These are phyloP conservation scores for Silene coronaria DNA, from an alignment of 179 eudicot species.

Conservation along the genomic window DNA sequence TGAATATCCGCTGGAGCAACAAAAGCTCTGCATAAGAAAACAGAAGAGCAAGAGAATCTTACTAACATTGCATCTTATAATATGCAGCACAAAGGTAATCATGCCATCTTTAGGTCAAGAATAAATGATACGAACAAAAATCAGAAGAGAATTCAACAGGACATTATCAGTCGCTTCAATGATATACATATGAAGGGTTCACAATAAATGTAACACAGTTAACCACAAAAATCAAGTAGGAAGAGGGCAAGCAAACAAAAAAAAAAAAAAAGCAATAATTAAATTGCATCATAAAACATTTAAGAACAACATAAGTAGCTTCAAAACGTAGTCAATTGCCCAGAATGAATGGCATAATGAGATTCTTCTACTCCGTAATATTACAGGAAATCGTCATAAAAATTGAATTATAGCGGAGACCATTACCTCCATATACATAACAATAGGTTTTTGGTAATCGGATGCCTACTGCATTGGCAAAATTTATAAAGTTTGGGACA, in stretches of 20 bases:
- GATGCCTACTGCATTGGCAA: background rate
- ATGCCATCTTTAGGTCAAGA: background rate
- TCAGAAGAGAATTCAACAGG: background rate
- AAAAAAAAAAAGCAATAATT: too few relatives aligned
- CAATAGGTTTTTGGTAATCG: background rate
- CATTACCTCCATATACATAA: background rate
- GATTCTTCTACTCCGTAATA: background rate
- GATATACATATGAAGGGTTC: background rate
- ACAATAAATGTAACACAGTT: constrained; percentile 5
- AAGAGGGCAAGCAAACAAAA: background rate
- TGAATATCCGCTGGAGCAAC: constrained; percentile 81
- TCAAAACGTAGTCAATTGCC: background rate
- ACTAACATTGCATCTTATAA: background rate
- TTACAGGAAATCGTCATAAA: background rate
- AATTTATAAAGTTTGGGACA: background rate
- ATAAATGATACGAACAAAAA: background rate
- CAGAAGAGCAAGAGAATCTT: constrained; percentile 14
- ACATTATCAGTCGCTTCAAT: background rate
- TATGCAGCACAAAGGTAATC: background rate
- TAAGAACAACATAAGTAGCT: background rate
- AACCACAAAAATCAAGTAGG: background rate
- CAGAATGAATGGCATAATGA: constrained; percentile 5
- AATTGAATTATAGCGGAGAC: background rate
- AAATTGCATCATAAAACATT: background rate
- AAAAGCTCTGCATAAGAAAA: constrained; percentile 60